Percentiles rank a stretch among this genome's conserved stretches.
Conservation (phyloP, 441 rosid genomes). For the Corymbia citriodora region DNA sequence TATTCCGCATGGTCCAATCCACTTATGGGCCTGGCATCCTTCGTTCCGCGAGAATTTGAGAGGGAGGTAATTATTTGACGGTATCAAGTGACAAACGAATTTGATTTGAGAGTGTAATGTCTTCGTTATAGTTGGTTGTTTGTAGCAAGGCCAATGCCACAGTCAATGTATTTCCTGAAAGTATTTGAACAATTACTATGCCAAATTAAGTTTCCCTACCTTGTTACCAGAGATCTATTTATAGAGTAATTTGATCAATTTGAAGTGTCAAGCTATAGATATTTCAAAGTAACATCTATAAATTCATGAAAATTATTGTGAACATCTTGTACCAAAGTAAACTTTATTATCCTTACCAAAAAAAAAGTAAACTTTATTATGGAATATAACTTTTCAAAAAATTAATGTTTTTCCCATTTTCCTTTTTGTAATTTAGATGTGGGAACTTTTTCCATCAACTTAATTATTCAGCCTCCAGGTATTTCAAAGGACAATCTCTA, state of each 20-base stretch:
- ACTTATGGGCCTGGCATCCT: too few species aligned
- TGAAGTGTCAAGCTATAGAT: background rate
- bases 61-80: too few species aligned
- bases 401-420: background rate
- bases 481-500: background rate
- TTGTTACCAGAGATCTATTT: background rate
- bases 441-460: background rate
- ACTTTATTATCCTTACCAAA: too few species aligned
- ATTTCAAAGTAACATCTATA: background rate
- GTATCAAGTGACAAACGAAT: fast-evolving
- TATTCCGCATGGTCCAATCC: too few species aligned
- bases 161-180: background rate
- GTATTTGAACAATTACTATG: background rate
- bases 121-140: background rate
- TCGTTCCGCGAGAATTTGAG: fast-evolving
- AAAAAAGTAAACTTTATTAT: background rate
- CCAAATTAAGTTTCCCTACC: background rate
- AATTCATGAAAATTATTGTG: fast-evolving
- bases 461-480: background rate
- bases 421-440: background rate
- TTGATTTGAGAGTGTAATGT: background rate
- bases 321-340: background rate
- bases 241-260: background rate
- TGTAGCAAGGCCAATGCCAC: fast-evolving
- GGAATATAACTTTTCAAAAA: background rate